Evolutionary conservation across 352 stramenopile genomes (phyloP).

Genomic region (Pelagophyceae sp.): DNA sequence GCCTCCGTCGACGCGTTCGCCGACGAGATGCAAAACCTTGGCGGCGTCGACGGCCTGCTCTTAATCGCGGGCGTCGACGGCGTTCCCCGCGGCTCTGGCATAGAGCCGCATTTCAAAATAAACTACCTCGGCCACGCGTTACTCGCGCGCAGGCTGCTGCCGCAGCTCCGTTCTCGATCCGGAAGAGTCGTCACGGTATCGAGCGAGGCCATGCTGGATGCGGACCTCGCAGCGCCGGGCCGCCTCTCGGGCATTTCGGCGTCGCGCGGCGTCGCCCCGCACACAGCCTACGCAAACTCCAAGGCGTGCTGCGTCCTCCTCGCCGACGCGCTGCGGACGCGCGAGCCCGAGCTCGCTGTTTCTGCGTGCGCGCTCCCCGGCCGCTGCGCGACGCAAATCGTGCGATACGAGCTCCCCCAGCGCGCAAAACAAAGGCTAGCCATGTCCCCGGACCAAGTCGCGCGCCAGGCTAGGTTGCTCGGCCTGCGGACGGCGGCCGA

Average conservation of each 20-base stretch:
- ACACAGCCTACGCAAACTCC: neutral
- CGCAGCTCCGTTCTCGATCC: neutral
- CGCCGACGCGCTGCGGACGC: neutral
- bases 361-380: neutral
- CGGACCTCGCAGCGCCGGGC: no score
- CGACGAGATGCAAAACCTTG: neutral
- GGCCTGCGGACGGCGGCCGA: neutral
- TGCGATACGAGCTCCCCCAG: neutral
- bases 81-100: no score
- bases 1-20: neutral
- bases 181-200: neutral
- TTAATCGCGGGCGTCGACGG: neutral
- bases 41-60: neutral
- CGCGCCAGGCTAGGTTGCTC: neutral
- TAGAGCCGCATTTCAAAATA: neutral
- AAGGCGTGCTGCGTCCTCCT: neutral
- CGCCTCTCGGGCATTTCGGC: no score
- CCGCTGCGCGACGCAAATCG: neutral
- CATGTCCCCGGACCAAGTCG: neutral
- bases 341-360: neutral
- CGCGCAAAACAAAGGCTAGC: neutral
- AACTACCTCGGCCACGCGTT: neutral
- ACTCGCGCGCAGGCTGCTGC: neutral
- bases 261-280: neutral
- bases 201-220: neutral